Evolutionary conservation across 192 early-diverging fungal species (phyloP), one percentile per base, ranked within the genome.

Genomic region (Oehlia diaphana): DNA sequence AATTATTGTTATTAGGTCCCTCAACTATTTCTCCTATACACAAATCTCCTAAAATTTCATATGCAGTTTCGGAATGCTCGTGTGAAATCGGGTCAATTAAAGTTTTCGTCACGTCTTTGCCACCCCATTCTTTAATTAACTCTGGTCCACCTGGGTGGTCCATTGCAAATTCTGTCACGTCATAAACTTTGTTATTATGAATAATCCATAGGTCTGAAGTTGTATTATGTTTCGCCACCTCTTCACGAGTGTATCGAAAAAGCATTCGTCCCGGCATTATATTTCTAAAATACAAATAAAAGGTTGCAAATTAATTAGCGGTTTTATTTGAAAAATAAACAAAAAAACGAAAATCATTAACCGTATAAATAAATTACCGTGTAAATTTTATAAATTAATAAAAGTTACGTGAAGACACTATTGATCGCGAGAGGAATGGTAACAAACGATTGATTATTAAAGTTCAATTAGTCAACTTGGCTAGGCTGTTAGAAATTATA

Each of bases 141-240:
- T 99, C 96, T 37, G 92, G 92, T 21, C 97, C 97, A 53, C 97
- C 97, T 0, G 97, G 97, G 81, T 99, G 96, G 83, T 97, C 96
- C 10, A 85, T 83, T 77, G 93, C 89, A 85, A 99, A 99, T 71
- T 91, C 80, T 21, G 96, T 94, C 67, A 97, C 82, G 88, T 97
- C 95, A 83, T 94, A 98, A 53, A 97, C 94, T 63, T 94, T 92
- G 84, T 90, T 91, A 35, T 92, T 83, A 77, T 92, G 88, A 37
- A 94, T 89, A 1, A 96, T 88, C 97, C 97, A 98, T 58, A 94
- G 89, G 9, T 94, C 94, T 44, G 86, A 79, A 4, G 82, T 82
- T 23, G 81, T 91, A 81, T 90, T 91, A 84, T 98, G 95, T 44
- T 85, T 87, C 35, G 88, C 87, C 47, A 97, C 92, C 79, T 98